Base-by-base conservation (phyloP, 352 stramenopile genomes). In the Phytophthora cryptogea region DNA sequence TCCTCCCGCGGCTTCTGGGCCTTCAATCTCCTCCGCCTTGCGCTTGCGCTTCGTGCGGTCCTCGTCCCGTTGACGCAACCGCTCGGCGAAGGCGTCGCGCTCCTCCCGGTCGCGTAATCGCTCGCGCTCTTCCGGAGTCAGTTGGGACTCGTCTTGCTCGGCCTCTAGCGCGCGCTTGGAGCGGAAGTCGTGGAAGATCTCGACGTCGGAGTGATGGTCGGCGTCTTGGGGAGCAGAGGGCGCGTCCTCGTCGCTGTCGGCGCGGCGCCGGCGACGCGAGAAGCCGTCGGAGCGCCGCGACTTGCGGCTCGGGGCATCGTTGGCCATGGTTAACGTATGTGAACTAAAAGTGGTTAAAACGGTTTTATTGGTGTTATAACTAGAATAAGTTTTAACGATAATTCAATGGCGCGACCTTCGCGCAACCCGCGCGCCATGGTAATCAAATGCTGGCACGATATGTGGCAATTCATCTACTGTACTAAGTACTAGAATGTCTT, bases 71-170 rank as follows among this genome's bases (percentile, higher is more conserved):
- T 83, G 66, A 14, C 81, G 79, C 37, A 96, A 40, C 0, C 83
- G 80, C 59, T 95, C 81, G 8, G 88, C 89, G 44, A 95, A 95
- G 23, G 82, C 88, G 35, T 96, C 80, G 8, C 86, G 83, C 54
- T 95, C 89, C 23, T 86, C 74, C 26, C 75, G 78, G 51, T 93
- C 78, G 32, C 72, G 56, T 3, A 80, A 72, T 48, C 81, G 71
- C 48, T 76, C 76, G 52, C 71, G 78, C 43, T 90, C 77, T 17
- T 83, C 74, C 13, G 60, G 58, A 1, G 65, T 59, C 14, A 78
- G 32, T 5, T 69, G 54, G 1, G 57, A 32, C 5, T 66, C 50
- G 30, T 46, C 70, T 60, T 64, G 33, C 13, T 53, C 63, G 1
- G 63, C 44, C 42, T 78, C 69, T 33, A 73, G 41, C 46, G 60